Conservation (phyloP, 2,329 filamentous ascomycete genomes). For the Colletotrichum tropicicola region DNA sequence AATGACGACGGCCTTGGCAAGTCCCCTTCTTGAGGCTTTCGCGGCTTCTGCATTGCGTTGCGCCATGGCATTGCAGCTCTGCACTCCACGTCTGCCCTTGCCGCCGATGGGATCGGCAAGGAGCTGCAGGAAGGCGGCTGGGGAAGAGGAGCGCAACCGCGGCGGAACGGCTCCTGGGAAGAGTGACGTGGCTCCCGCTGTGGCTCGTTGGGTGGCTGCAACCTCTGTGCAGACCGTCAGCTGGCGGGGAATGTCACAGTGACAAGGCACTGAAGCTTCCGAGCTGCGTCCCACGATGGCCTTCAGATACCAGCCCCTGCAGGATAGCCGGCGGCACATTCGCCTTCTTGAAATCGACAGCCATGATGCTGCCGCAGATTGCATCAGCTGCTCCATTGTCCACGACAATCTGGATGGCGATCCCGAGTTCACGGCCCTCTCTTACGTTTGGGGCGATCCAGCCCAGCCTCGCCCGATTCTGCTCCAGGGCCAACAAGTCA, state of each 20-base stretch:
- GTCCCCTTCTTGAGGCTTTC: not conserved
- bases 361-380: not conserved
- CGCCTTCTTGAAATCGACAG: not conserved
- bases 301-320: not conserved
- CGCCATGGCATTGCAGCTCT: no score
- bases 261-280: not conserved
- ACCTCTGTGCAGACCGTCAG: not conserved
- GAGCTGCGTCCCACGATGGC: not conserved
- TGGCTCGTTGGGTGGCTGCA: constrained; percentile 1
- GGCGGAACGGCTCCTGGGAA: not conserved
- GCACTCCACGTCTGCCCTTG: not conserved
- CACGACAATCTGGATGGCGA: not conserved
- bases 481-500: not conserved
- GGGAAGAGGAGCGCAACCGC: no score
- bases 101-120: not conserved
- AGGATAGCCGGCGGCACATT: not conserved
- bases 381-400: not conserved
- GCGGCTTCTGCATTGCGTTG: not conserved
- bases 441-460: not conserved
- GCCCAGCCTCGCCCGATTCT: not conserved
- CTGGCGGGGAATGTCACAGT: not conserved
- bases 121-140: not conserved
- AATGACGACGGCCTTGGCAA: not conserved
- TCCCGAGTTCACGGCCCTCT: not conserved
- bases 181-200: not conserved